Conservation (phyloP, 2,329 filamentous ascomycete genomes). For the Diaporthe ampelina region DNA sequence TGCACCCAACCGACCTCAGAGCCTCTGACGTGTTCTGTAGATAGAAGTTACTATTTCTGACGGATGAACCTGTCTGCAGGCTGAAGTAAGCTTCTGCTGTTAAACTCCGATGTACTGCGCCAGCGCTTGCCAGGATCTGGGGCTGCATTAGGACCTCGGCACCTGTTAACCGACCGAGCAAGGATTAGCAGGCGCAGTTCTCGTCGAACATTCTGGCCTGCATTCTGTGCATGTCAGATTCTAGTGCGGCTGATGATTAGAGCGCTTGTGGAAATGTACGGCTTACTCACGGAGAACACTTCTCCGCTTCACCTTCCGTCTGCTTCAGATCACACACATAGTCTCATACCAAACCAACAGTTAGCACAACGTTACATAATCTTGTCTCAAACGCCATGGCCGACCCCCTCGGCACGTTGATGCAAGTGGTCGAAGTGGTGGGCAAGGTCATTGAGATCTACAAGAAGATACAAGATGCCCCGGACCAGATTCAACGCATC, state of each 20-base stretch:
- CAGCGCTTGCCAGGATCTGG: neutral
- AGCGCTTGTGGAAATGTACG: neutral
- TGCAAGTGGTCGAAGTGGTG: conserved; percentile 45
- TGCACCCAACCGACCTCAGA: too few species aligned
- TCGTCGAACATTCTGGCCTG: neutral
- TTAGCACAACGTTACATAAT: neutral
- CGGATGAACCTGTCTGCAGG: neutral
- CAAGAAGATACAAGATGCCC: conserved; percentile 45
- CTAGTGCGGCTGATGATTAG: conserved; percentile 27
- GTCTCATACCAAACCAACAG: neutral
- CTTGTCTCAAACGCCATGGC: neutral
- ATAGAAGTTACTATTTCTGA: rapidly evolving
- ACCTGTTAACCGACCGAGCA: neutral
- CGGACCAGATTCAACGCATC: conserved; percentile 45
- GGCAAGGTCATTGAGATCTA: conserved; percentile 44
- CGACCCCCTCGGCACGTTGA: conserved; percentile 42
- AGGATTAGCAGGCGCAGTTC: neutral
- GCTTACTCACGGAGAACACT: neutral
- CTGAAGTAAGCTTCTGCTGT: conserved; percentile 18
- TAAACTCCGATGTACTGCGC: conserved; percentile 13
- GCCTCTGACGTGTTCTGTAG: too few species aligned
- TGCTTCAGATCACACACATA: too few species aligned
- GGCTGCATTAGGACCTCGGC: conserved; percentile 14
- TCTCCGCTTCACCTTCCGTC: neutral
- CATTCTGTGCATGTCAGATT: neutral